A percentile compares a stretch with the other conserved stretches of the same genome.
phyloP scores from a whole-genome alignment of 108 stramenopile genomes.

The Aurantiochytrium sp. region DNA sequence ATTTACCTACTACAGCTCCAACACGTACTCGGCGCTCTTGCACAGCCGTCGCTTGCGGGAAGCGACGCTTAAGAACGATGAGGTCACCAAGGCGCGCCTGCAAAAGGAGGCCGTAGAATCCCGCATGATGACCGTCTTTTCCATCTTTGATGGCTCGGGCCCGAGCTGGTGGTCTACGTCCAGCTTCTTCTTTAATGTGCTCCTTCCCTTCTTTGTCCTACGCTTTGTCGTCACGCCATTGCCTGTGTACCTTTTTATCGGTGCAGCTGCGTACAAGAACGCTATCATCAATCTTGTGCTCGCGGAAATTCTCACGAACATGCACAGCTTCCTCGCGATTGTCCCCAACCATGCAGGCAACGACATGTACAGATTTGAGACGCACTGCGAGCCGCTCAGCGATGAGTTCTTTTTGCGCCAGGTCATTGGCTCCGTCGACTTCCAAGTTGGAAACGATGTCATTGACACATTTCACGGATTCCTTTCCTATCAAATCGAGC shows the following conservation, averaged over 20 bases:
- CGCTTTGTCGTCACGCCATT: conserved; percentile 64
- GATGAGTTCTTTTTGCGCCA: conserved; percentile 78
- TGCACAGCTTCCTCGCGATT: conserved; percentile 71
- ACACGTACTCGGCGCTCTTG: conserved; percentile 82
- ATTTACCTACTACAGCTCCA: conserved; percentile 80
- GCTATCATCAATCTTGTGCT: conserved; percentile 66
- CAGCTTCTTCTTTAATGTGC: conserved; percentile 55
- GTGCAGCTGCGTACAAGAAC: conserved; percentile 46
- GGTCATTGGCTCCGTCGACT: conserved; percentile 71
- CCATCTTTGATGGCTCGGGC: background rate
- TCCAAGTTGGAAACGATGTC: conserved; percentile 60
- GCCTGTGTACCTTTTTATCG: conserved; percentile 36
- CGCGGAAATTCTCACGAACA: conserved; percentile 73
- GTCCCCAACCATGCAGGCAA: conserved; percentile 81
- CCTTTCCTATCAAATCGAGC: conserved; percentile 83
- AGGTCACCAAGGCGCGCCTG: background rate
- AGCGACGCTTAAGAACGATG: background rate
- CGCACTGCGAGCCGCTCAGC: conserved; percentile 66
- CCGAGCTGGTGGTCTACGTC: conserved; percentile 8
- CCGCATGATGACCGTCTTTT: background rate
- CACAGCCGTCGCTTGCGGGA: conserved; percentile 21
- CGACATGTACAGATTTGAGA: conserved; percentile 79
- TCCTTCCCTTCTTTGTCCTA: conserved; percentile 64
- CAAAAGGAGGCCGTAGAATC: background rate
- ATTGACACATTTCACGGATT: conserved; percentile 76